These are phyloP conservation scores for Cyberlindnera lachancei DNA, from an alignment of 805 yeast species.

Conservation along the genomic window DNA sequence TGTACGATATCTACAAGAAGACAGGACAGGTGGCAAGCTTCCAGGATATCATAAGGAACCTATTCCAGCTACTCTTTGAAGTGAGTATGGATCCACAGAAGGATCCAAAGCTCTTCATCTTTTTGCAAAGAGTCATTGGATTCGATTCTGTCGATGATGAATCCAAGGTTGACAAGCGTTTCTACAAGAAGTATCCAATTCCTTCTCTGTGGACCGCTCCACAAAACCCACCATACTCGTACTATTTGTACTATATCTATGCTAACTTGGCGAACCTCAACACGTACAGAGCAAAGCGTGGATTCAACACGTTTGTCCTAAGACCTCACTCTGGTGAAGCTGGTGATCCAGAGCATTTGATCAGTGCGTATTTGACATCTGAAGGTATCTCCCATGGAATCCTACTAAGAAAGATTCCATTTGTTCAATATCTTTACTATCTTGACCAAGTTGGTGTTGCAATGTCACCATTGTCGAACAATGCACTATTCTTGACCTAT, in stretches of 20 bases:
- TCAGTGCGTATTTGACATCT: slow-evolving; percentile 80
- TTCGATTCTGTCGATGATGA: slow-evolving; percentile 99
- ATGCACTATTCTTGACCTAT: slow-evolving; percentile 90
- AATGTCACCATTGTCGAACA: slow-evolving; percentile 96
- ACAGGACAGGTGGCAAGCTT: slow-evolving; percentile 63
- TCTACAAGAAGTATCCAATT: slow-evolving; percentile 77
- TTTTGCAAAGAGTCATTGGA: slow-evolving; percentile 91
- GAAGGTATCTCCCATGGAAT: slow-evolving; percentile 97
- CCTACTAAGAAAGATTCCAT: slow-evolving; percentile 85
- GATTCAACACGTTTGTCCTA: slow-evolving; percentile 83
- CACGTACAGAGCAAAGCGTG: slow-evolving; percentile 67
- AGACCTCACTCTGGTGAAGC: slow-evolving; percentile 99
- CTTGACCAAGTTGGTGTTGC: slow-evolving; percentile 95
- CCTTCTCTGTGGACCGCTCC: slow-evolving; percentile 74
- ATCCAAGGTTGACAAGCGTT: slow-evolving; percentile 79
- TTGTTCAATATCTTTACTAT: slow-evolving; percentile 87
- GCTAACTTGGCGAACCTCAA: slow-evolving; percentile 84
- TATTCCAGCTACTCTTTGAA: slow-evolving; percentile 85
- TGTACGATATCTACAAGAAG: slow-evolving; percentile 82
- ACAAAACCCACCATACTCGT: slow-evolving; percentile 95
- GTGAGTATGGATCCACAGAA: slow-evolving; percentile 77
- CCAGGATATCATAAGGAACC: slow-evolving; percentile 67
- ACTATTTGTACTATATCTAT: slow-evolving; percentile 82
- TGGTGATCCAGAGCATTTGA: slow-evolving; percentile 98
- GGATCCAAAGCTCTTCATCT: slow-evolving; percentile 87